Conservation (phyloP, 768 basidiomycete genomes). For the Kondoa subrosea region DNA sequence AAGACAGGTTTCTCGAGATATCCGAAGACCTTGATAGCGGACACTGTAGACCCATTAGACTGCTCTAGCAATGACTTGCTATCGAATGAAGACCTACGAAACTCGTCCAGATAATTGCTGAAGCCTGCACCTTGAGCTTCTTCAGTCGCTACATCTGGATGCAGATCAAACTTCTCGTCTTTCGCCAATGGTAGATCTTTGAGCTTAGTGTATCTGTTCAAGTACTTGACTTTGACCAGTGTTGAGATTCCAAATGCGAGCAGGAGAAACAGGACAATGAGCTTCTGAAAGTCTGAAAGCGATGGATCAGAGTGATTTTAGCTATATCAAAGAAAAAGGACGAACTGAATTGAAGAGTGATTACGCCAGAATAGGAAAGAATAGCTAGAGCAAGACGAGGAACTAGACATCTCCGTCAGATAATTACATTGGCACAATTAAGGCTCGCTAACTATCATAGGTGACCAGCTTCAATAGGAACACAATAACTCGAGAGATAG, state of each 20-base stretch:
- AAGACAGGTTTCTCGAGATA: conserved; percentile 97
- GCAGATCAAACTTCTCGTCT: conserved; percentile 35
- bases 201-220: conserved; percentile 32
- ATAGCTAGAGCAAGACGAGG: conserved; percentile 7
- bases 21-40: conserved; percentile 91
- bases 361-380: conserved; percentile 11
- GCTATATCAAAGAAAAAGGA: too few relatives aligned
- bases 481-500: neutral
- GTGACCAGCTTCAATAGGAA: conserved; percentile 12
- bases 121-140: conserved; percentile 53
- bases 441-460: conserved; percentile 4
- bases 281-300: conserved; percentile 13
- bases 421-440: neutral
- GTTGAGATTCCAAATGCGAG: conserved; percentile 11
- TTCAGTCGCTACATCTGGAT: conserved; percentile 69
- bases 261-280: conserved; percentile 9
- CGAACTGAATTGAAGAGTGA: neutral
- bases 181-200: conserved; percentile 31
- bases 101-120: conserved; percentile 94
- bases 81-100: conserved; percentile 39
- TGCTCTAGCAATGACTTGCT: neutral
- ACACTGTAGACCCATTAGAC: conserved; percentile 28
- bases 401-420: neutral
- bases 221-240: conserved; percentile 15
- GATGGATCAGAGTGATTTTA: neutral